Evolutionary conservation across 2,329 filamentous ascomycete genomes (phyloP).

Genomic region (Aspergillus spinulosporus): DNA sequence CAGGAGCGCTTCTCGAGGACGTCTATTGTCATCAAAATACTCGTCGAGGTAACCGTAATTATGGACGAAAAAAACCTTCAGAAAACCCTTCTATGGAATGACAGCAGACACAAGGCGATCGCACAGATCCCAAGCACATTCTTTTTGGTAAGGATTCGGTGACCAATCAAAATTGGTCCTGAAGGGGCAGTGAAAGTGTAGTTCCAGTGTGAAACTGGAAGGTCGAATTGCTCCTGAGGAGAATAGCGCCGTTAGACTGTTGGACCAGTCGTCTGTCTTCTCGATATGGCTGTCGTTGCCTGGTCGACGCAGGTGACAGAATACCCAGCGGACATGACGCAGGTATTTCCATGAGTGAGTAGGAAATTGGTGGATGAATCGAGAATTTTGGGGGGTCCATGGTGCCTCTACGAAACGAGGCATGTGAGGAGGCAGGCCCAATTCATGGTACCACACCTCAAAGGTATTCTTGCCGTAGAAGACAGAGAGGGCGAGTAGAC

Average conservation of each 20-base stretch:
- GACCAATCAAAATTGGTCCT: neutral
- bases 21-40: neutral
- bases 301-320: neutral
- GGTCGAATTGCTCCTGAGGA: neutral
- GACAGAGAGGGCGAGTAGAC: neutral
- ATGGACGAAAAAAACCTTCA: constrained; percentile 8
- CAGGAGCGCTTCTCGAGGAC: neutral
- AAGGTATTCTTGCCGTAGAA: constrained; percentile 5
- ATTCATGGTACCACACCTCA: neutral
- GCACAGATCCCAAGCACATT: neutral
- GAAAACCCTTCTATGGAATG: neutral
- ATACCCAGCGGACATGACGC: neutral
- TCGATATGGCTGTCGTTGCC: neutral
- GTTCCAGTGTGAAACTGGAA: neutral
- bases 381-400: constrained; percentile 3
- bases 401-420: neutral
- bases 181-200: neutral
- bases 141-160: too few species aligned
- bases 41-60: neutral
- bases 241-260: neutral
- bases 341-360: neutral
- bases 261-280: constrained; percentile 2
- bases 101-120: constrained; percentile 2
- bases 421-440: too few species aligned
- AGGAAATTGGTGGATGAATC: constrained; percentile 1